Percentiles rank a stretch among this genome's conserved stretches.
Evolutionary conservation across 208 protist genomes (phyloP).

Genomic region (Crithidia expoeki): DNA sequence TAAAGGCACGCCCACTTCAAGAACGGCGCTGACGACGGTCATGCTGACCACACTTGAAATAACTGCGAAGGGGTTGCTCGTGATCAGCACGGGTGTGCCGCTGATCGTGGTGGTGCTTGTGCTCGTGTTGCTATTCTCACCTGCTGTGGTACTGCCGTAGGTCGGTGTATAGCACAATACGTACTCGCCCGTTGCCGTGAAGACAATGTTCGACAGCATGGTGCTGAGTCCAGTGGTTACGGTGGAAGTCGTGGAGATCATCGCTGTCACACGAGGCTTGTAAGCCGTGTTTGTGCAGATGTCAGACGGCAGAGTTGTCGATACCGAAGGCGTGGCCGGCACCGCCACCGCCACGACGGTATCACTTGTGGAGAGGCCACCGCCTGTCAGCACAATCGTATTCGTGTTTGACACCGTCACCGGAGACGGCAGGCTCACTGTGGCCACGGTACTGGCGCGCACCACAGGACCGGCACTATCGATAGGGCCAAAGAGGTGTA

Average conservation of each 20-base stretch:
- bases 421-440: conserved; percentile 33
- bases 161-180: conserved; percentile 76
- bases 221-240: conserved; percentile 26
- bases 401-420: conserved; percentile 20
- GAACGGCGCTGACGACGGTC: conserved; percentile 42
- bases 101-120: conserved; percentile 5
- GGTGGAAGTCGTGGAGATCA: conserved; percentile 18
- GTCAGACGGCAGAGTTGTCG: conserved; percentile 47
- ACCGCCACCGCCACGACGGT: conserved; percentile 58
- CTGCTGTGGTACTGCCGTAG: conserved; percentile 20
- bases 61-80: conserved; percentile 60
- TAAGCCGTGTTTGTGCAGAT: conserved; percentile 76
- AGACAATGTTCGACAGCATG: conserved; percentile 47
- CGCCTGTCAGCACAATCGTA: conserved; percentile 59
- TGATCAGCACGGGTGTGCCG: conserved; percentile 41
- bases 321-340: neutral
- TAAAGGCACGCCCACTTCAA: conserved; percentile 51
- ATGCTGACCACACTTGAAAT: conserved; percentile 50
- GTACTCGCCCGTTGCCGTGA: conserved; percentile 54
- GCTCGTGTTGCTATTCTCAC: conserved; percentile 9
- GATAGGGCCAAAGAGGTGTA: conserved; percentile 63
- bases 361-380: conserved; percentile 69
- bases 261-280: conserved; percentile 49
- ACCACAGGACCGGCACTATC: conserved; percentile 58
- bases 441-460: conserved; percentile 46